Evolutionary conservation across 1,284 basidiomycete species (phyloP).

Genomic region (Cryptococcus sp.): DNA sequence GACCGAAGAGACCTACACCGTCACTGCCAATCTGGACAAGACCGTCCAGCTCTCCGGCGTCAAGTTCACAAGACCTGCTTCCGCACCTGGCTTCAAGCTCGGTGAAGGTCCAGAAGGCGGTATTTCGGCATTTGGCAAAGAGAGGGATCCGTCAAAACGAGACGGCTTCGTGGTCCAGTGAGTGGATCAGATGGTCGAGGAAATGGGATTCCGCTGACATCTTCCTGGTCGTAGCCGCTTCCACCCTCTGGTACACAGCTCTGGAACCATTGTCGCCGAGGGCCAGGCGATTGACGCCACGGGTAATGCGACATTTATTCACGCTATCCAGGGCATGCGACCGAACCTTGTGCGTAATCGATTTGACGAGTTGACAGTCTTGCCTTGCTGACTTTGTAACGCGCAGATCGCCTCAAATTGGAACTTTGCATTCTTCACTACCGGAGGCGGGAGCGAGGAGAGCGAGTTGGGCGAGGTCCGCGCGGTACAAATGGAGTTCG

Average conservation of each 20-base stretch:
- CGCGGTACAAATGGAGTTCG: constrained; percentile 95
- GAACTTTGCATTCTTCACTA: constrained; percentile 92
- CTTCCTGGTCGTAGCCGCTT: constrained; percentile 61
- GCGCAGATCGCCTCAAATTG: constrained; percentile 75
- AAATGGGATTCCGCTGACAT: background rate
- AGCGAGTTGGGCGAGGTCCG: constrained; percentile 70
- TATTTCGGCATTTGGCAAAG: constrained; percentile 83
- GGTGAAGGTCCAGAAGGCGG: constrained; percentile 87
- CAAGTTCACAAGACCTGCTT: constrained; percentile 68
- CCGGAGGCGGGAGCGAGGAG: constrained; percentile 59
- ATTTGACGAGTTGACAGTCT: background rate
- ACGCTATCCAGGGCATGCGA: constrained; percentile 98
- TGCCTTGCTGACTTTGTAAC: constrained; percentile 1
- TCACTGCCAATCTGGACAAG: constrained; percentile 76
- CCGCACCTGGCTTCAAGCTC: constrained; percentile 86
- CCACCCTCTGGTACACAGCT: constrained; percentile 73
- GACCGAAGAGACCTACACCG: constrained; percentile 71
- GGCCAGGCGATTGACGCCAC: constrained; percentile 68
- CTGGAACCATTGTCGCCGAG: constrained; percentile 71
- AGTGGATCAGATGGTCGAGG: constrained; percentile 15
- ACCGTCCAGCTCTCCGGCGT: constrained; percentile 76
- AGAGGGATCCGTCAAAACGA: constrained; percentile 59
- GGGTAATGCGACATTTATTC: constrained; percentile 88
- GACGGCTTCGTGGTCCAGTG: constrained; percentile 86
- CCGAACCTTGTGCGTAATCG: constrained; percentile 70